These are phyloP conservation scores for Triticum monococcum DNA, from an alignment of 176 grass and related monocot genomes.

Conservation along the genomic window DNA sequence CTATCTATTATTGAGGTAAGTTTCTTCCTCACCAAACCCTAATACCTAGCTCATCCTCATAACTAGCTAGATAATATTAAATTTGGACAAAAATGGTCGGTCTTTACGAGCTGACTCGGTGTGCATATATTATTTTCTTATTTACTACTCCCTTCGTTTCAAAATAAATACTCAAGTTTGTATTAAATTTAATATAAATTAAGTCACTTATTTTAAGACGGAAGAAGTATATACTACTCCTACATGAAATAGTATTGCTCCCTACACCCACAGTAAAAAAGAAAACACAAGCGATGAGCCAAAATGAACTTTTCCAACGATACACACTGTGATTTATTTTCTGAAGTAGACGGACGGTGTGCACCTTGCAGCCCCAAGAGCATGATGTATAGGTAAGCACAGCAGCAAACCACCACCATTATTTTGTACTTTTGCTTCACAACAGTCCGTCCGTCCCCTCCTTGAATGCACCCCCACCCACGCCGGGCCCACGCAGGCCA, in stretches of 20 bases:
- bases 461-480: slow-evolving; percentile 28
- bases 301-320: no score
- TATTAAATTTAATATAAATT: no score
- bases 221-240: no score
- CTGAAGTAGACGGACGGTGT: not conserved
- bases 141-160: no score
- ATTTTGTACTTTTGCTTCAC: slow-evolving; percentile 34
- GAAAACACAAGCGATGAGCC: no score
- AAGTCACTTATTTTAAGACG: no score
- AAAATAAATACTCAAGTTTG: no score
- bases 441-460: slow-evolving; percentile 6
- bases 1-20: not conserved
- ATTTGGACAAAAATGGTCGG: not conserved
- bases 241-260: not conserved
- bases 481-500: not conserved
- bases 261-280: no score
- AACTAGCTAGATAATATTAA: not conserved
- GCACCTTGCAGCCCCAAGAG: not conserved
- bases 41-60: not conserved
- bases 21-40: not conserved
- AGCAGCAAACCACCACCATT: slow-evolving; percentile 38
- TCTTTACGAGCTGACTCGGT: not conserved
- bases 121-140: not conserved
- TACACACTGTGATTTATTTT: not conserved
- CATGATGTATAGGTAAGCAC: not conserved